A percentile compares a stretch with the other conserved stretches of the same genome.
Evolutionary conservation across 2,329 filamentous ascomycete genomes (phyloP).

Genomic region (Pyrenophora graminea): DNA sequence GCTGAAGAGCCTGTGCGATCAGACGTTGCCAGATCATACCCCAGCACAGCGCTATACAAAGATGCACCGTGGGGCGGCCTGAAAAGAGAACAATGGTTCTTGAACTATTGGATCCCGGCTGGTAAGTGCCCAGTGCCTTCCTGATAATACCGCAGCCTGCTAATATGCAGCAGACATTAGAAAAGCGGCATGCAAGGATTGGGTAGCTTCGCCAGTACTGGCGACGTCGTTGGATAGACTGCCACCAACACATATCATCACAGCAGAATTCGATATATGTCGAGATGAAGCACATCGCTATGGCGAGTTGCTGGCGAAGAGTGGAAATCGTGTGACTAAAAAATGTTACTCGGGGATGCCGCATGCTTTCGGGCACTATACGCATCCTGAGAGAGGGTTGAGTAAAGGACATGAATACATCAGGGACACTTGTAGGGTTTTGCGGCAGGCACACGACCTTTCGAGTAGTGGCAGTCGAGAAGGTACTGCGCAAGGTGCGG

Average conservation of each 20-base stretch:
- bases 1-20: constrained; percentile 13
- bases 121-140: background rate
- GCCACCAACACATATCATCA: constrained; percentile 19
- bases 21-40: constrained; percentile 10
- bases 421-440: constrained; percentile 15
- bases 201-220: constrained; percentile 19
- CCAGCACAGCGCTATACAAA: constrained; percentile 17
- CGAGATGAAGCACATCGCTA: constrained; percentile 21
- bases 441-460: background rate
- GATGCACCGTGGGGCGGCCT: constrained; percentile 22
- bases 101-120: constrained; percentile 12
- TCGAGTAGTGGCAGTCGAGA: background rate
- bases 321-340: constrained; percentile 13
- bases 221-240: constrained; percentile 16
- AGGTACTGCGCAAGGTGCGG: too few relatives aligned
- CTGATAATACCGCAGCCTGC: background rate
- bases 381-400: constrained; percentile 13
- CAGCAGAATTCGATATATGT: constrained; percentile 22
- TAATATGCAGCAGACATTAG: background rate
- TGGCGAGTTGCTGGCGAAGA: constrained; percentile 9
- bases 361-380: constrained; percentile 21
- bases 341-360: constrained; percentile 18
- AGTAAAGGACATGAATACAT: constrained; percentile 21
- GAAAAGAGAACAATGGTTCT: constrained; percentile 18
- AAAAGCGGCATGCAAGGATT: constrained; percentile 14